Conservation (phyloP, 257 asterid species). For the Mitragyna speciosa region DNA sequence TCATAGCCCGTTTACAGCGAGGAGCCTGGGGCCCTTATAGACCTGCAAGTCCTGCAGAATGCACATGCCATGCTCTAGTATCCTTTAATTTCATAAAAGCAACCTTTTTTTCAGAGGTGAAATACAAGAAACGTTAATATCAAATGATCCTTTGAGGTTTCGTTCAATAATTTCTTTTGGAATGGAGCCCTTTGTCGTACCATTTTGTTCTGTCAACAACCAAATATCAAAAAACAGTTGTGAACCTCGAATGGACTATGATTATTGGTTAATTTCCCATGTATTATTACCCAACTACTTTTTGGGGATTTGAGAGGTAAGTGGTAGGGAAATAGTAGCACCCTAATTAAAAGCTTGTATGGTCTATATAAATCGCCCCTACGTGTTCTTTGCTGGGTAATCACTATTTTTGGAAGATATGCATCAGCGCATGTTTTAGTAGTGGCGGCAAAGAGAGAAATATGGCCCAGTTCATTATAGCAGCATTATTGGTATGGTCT, state of each 20-base stretch:
- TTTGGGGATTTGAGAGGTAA: no score
- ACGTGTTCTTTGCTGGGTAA: neutral
- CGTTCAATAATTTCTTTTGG: neutral
- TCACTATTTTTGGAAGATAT: neutral
- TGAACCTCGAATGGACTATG: no score
- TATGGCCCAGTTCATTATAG: neutral
- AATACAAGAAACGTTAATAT: neutral
- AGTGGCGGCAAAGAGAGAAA: neutral
- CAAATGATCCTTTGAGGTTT: conserved; percentile 9
- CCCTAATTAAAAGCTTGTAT: neutral
- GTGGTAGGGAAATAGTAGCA: no score
- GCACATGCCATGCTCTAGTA: conserved; percentile 41
- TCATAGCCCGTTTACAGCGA: conserved; percentile 13
- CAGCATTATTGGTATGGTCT: neutral
- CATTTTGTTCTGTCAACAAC: neutral
- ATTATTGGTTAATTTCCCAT: no score
- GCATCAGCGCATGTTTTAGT: neutral
- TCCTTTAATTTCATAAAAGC: neutral
- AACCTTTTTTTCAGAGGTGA: neutral
- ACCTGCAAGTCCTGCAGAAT: conserved; percentile 31
- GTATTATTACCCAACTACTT: no score
- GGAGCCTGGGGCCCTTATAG: conserved; percentile 28
- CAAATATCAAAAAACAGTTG: neutral
- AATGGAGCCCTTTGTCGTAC: conserved; percentile 19
- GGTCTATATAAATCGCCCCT: neutral